Conservation (phyloP, 495 filamentous ascomycete genomes). For the Bathelium albidoporum region DNA sequence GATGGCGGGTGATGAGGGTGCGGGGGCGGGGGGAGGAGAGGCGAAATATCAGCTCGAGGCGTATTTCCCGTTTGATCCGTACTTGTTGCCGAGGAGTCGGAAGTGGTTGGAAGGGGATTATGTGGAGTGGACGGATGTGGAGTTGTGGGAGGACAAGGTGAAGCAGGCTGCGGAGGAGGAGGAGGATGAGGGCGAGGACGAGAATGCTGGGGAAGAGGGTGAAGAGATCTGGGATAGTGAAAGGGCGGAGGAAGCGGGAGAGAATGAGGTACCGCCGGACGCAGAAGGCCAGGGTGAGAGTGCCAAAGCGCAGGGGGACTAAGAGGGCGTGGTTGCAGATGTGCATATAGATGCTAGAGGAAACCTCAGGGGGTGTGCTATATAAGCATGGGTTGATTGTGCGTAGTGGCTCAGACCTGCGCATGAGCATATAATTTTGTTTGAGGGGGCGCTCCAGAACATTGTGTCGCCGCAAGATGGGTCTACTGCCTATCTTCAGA, state of each 20-base stretch:
- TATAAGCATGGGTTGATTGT: too few species aligned
- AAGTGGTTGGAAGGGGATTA: constrained; percentile 82
- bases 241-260: constrained; percentile 9
- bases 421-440: too few species aligned
- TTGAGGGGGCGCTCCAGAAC: too few species aligned
- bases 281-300: neutral
- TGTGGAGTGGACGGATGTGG: constrained; percentile 58
- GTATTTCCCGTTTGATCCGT: constrained; percentile 96
- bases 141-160: constrained; percentile 40
- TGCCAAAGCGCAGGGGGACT: neutral
- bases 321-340: neutral
- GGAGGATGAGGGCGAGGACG: constrained; percentile 33
- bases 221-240: too few species aligned
- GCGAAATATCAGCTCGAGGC: constrained; percentile 72
- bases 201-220: constrained; percentile 31
- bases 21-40: constrained; percentile 38
- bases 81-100: constrained; percentile 72
- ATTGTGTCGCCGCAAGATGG: too few species aligned
- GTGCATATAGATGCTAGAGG: neutral
- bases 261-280: constrained; percentile 3
- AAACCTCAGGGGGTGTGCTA: too few species aligned
- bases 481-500: too few species aligned
- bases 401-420: too few species aligned
- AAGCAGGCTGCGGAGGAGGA: constrained; percentile 44
- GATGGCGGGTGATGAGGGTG: constrained; percentile 13